A percentile compares a stretch with the other conserved stretches of the same genome.
phyloP scores from a whole-genome alignment of 768 basidiomycete genomes.

The Xerocomellus intermedius region DNA sequence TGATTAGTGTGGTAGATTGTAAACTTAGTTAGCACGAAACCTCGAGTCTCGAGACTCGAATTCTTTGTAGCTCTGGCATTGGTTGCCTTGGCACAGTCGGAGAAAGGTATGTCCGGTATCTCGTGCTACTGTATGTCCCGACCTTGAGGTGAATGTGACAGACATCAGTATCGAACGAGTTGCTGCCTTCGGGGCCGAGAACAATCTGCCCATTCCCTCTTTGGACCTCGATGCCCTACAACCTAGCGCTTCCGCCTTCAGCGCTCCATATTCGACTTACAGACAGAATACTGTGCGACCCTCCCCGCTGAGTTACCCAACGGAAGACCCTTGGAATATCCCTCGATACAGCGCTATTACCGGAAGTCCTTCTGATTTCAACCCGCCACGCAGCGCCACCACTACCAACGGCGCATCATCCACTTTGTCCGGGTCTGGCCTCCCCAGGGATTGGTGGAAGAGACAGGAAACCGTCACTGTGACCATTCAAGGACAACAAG shows the following conservation, averaged over 20 bases:
- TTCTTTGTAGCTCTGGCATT: constrained; percentile 91
- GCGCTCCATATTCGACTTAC: constrained; percentile 38
- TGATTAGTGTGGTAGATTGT: constrained; percentile 61
- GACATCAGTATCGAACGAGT: constrained; percentile 83
- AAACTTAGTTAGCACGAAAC: constrained; percentile 77
- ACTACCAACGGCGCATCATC: constrained; percentile 49
- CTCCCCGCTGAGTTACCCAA: constrained; percentile 50
- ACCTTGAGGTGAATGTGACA: constrained; percentile 28
- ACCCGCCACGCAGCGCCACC: constrained; percentile 20
- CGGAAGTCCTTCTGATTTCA: constrained; percentile 31
- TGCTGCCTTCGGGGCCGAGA: constrained; percentile 72
- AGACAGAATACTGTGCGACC: constrained; percentile 47
- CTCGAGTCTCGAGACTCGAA: constrained; percentile 82
- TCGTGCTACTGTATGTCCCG: not conserved
- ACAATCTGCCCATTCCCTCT: constrained; percentile 71
- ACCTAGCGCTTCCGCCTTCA: constrained; percentile 51
- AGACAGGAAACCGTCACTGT: constrained; percentile 71
- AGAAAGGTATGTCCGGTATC: constrained; percentile 53
- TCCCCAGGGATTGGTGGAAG: constrained; percentile 87
- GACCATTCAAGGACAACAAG: constrained; percentile 80
- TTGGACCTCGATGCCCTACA: constrained; percentile 63
- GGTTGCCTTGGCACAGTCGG: constrained; percentile 81
- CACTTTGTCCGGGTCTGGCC: constrained; percentile 64
- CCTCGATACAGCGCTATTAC: constrained; percentile 33
- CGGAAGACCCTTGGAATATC: constrained; percentile 69